phyloP scores from a whole-genome alignment of 257 asterid genomes.

The Misopates orontium region DNA sequence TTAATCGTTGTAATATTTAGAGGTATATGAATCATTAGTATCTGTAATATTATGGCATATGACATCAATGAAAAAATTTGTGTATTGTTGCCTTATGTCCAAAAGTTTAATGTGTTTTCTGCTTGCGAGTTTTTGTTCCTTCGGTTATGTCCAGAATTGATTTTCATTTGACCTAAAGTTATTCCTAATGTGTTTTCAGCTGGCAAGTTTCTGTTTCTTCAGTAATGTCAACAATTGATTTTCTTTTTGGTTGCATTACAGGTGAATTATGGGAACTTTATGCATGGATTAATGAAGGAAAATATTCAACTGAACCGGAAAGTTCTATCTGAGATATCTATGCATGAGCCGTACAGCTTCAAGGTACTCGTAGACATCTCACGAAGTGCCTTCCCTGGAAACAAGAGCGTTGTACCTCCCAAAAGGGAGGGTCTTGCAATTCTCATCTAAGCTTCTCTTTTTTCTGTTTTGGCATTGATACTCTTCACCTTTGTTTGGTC shows the following conservation, averaged over 20 bases:
- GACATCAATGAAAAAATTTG: too few relatives aligned
- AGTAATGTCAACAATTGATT: not conserved
- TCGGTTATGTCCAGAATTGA: not conserved
- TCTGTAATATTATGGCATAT: too few relatives aligned
- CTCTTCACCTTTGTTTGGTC: not conserved
- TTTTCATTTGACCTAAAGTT: not conserved
- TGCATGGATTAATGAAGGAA: slow-evolving; percentile 93
- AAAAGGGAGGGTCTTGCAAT: slow-evolving; percentile 74
- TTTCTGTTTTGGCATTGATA: not conserved
- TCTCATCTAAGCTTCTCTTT: slow-evolving; percentile 38
- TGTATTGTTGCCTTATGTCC: not conserved
- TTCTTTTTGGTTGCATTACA: slow-evolving; percentile 27
- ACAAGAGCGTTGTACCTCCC: slow-evolving; percentile 48
- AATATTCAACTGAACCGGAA: slow-evolving; percentile 86
- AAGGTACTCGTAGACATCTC: slow-evolving; percentile 86
- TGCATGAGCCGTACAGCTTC: slow-evolving; percentile 95
- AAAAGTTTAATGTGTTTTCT: not conserved
- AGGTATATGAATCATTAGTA: too few relatives aligned
- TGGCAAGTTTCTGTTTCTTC: not conserved
- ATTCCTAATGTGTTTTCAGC: slow-evolving; percentile 1
- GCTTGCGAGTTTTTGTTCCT: too few relatives aligned
- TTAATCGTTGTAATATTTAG: too few relatives aligned
- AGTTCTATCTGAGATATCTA: slow-evolving; percentile 72
- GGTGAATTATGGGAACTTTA: slow-evolving; percentile 89
- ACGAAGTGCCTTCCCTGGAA: slow-evolving; percentile 76